Evolutionary conservation across 1,284 basidiomycete species (phyloP).

Genomic region (Naganishia albida): DNA sequence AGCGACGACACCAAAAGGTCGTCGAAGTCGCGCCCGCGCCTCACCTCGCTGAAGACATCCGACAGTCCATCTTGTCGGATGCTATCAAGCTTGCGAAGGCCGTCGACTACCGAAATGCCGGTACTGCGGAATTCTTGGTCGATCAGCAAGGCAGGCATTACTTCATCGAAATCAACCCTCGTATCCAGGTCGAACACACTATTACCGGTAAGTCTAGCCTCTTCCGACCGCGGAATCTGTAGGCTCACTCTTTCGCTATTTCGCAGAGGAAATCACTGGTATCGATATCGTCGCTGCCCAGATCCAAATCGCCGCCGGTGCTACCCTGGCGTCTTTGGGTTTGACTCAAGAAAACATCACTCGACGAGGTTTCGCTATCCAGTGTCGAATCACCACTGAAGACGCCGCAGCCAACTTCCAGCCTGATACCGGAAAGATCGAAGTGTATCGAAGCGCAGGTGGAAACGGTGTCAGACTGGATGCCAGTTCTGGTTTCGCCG

Average conservation of each 20-base stretch:
- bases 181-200: slow-evolving; percentile 98
- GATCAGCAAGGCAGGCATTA: slow-evolving; percentile 94
- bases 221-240: no score
- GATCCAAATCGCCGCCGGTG: slow-evolving; percentile 97
- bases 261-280: slow-evolving; percentile 91
- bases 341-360: slow-evolving; percentile 95
- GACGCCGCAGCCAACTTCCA: slow-evolving; percentile 89
- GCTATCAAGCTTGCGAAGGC: slow-evolving; percentile 93
- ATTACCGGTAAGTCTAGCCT: slow-evolving; percentile 70
- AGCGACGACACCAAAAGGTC: slow-evolving; percentile 96
- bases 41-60: slow-evolving; percentile 85
- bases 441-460: slow-evolving; percentile 97
- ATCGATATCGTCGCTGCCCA: slow-evolving; percentile 98
- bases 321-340: slow-evolving; percentile 91
- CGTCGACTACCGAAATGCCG: slow-evolving; percentile 93
- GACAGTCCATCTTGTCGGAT: slow-evolving; percentile 81
- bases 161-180: slow-evolving; percentile 98
- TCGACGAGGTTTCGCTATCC: slow-evolving; percentile 96
- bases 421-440: slow-evolving; percentile 98
- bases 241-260: slow-evolving; percentile 12
- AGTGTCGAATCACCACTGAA: slow-evolving; percentile 99
- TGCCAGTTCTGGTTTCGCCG: slow-evolving; percentile 95
- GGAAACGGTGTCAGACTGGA: slow-evolving; percentile 98
- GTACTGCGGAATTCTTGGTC: slow-evolving; percentile 95
- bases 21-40: slow-evolving; percentile 98